Evolutionary conservation across 2,329 filamentous ascomycete genomes (phyloP).

Genomic region (Fusarium sp.): DNA sequence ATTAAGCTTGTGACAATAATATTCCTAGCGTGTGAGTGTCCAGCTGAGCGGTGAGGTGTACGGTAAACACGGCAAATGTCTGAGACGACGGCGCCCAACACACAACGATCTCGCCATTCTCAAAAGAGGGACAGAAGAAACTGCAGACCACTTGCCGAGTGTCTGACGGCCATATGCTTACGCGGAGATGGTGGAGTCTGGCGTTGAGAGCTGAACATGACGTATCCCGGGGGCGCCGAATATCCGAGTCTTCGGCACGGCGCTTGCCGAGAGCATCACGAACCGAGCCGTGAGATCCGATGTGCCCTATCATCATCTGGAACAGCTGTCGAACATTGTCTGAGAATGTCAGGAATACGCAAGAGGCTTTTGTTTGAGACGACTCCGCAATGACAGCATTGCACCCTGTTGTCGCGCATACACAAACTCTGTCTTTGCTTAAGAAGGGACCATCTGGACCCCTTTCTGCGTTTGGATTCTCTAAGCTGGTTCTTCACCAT

Average conservation of each 20-base stretch:
- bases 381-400: background rate
- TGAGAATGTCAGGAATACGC: background rate
- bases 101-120: background rate
- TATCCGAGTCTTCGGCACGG: constrained; percentile 33
- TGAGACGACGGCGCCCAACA: background rate
- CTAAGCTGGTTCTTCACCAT: background rate
- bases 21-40: background rate
- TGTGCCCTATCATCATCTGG: background rate
- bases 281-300: constrained; percentile 37
- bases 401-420: background rate
- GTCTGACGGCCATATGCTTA: background rate
- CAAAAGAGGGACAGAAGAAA: background rate
- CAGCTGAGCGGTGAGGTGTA: background rate
- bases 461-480: constrained; percentile 6
- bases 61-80: constrained; percentile 22
- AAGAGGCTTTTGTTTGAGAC: background rate
- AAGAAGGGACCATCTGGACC: background rate
- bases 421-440: background rate
- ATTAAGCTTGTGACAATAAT: background rate
- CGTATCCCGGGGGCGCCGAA: constrained; percentile 22
- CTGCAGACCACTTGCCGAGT: background rate
- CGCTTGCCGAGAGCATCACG: constrained; percentile 26
- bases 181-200: constrained; percentile 16
- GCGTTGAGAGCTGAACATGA: constrained; percentile 8
- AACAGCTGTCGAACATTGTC: background rate